phyloP scores from a whole-genome alignment of 1,284 basidiomycete species.

The Tausonia pullulans region DNA sequence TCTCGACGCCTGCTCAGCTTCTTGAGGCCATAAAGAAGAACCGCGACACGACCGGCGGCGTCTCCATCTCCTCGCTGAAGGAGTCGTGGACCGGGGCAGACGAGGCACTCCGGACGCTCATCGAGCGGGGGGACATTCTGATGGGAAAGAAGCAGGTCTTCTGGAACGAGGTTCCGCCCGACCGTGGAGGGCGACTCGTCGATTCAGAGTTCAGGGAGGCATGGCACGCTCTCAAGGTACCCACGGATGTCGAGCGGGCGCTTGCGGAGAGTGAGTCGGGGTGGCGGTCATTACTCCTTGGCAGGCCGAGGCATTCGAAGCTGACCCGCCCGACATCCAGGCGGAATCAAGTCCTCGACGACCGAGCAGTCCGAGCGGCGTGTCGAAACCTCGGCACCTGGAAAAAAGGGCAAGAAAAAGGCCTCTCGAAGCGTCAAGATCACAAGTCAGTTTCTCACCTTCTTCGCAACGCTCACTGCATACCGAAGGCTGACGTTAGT shows the following conservation, averaged over 20 bases:
- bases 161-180: constrained; percentile 75
- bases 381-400: constrained; percentile 45
- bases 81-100: constrained; percentile 83
- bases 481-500: background rate
- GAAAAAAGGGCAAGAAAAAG: constrained; percentile 72
- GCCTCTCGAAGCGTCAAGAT: constrained; percentile 62
- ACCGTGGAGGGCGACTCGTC: constrained; percentile 55
- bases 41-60: constrained; percentile 63
- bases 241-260: constrained; percentile 27
- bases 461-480: background rate
- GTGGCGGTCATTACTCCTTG: constrained; percentile 59
- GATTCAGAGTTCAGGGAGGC: constrained; percentile 77
- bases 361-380: constrained; percentile 41
- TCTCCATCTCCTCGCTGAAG: constrained; percentile 70
- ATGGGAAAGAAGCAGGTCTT: constrained; percentile 77
- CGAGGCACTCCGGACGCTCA: constrained; percentile 67
- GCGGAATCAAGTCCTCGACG: constrained; percentile 63
- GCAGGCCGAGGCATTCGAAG: constrained; percentile 16
- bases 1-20: constrained; percentile 68
- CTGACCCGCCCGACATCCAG: constrained; percentile 30
- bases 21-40: constrained; percentile 58
- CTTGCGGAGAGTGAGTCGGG: constrained; percentile 63
- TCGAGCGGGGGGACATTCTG: constrained; percentile 73
- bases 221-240: constrained; percentile 73
- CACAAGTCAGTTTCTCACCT: constrained; percentile 55